Evolutionary conservation across 495 filamentous ascomycete genomes (phyloP), one percentile per base, ranked within the genome.

Genomic region (Aspergillus kassunensis): DNA sequence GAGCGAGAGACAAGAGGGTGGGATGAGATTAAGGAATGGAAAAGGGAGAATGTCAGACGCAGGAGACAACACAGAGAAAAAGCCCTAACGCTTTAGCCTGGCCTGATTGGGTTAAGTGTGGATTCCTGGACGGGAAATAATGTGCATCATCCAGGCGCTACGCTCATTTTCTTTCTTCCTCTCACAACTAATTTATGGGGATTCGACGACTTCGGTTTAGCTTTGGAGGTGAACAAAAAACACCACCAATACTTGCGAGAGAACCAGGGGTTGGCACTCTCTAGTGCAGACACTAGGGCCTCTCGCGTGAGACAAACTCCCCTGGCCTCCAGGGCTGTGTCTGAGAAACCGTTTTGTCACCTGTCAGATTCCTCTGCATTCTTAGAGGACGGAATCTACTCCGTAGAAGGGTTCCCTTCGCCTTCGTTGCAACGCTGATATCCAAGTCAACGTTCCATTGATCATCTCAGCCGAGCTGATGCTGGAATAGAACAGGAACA

Each of bases 1-100:
- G 39, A 24, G 37, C 8, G 16, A 57, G 54, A 57, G 49, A 53
- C 43, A 23, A 42, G 45, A 51, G 44, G 49, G 53, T 27, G 46
- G 43, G 45, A 52, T 56, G 48, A 29, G 54, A 39, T 39, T 11
- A 15, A 48, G 44, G 48, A 50, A 33, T 46, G 39, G 34, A 44
- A 47, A 53, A 39, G 44, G 41, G 34, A 51, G 44, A 55, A 10
- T 11, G 21, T 16, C 6, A 43, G n/a, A 29, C 7, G 21, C 5
- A 10, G 21, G 19, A 40, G 19, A 2, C 11, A 12, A 13, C 39
- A 21, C 12, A n/a, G 39, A 23, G 11, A 40, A 40, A 42, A 42
- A 42, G 20, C 39, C 21, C 36, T 40, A 40, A 27, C 10, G 10
- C 39, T n/a, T 19, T 11, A 36, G 34, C 34, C 18, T 36, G 34